Base-by-base conservation (phyloP, 495 filamentous ascomycete genomes). In the Penicillium roqueforti region DNA sequence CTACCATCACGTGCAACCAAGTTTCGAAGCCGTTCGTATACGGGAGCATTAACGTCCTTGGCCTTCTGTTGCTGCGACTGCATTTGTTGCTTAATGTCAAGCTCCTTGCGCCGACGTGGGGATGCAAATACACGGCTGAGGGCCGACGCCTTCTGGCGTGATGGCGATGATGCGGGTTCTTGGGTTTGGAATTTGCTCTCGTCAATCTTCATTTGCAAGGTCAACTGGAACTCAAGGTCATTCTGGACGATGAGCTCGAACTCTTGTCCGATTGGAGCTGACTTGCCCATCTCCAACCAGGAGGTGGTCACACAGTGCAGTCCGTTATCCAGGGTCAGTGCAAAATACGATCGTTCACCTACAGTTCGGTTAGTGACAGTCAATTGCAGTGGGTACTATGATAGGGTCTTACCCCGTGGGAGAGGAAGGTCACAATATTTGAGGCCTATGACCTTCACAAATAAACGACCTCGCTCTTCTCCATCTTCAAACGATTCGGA, bases 231-330 rank as follows among this genome's bases (percentile, higher is more conserved):
- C 68, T 98, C 93, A 20, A 98, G 80, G 59, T 97, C 92, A 59
- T 95, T 91, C 36, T 95, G 87, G 36, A 98, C 93, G 48, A 97
- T 92, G 34, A 98, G 84, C 69, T 98, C 93, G 55, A 98, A 98
- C 67, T 98, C 93, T 62, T 98, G 93, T 18, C 93, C 93, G 60
- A 98, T 97, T 3, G 95, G 92, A 16, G 95, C 95, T 38, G 85
- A 91, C 54, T 87, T 88, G 44, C 91, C 95, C 23, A 98, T 77
- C 67, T 98, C 93, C 3, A 97, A 73, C 90, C 91, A 97, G 0
- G 91, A 83, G 6, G 93, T 98, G 1, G 93, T 97, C 9, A 98
- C 93, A 63, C 93, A 98, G 69, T 98, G 93, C 3, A 98, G 81
- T 23, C 93, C 93, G 61, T 98, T 98, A 72, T 98, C 93, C 22